Conservation (phyloP, 1,284 basidiomycete genomes). For the Rhodotorula sp. region DNA sequence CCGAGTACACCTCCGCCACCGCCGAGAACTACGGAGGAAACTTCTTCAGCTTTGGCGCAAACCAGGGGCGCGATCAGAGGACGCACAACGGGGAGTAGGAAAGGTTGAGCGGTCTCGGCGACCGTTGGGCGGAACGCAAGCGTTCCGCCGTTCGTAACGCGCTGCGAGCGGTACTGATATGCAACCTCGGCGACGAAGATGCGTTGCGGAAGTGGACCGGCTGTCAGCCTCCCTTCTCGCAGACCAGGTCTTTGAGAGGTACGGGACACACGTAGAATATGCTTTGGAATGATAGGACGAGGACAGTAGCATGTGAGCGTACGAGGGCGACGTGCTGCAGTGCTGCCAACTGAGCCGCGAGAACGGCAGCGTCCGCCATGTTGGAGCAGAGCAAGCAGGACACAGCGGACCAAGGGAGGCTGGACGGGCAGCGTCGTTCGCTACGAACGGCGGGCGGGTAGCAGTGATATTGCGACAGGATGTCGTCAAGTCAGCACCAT, state of each 20-base stretch:
- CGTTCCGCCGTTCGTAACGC: not conserved
- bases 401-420: not conserved
- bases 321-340: not conserved
- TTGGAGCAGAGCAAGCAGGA: not conserved
- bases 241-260: not conserved
- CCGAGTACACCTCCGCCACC: not conserved
- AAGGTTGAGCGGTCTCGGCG: not conserved
- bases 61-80: not conserved
- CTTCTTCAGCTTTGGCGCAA: not conserved
- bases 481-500: not conserved
- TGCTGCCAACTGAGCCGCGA: not conserved
- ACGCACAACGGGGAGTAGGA: not conserved
- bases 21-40: not conserved
- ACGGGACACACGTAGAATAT: not conserved
- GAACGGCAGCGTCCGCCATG: not conserved
- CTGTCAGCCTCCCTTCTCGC: too few species aligned
- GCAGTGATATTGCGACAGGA: not conserved
- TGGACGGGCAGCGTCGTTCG: too few species aligned
- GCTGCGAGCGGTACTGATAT: not conserved
- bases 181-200: not conserved
- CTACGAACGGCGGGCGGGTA: not conserved
- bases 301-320: not conserved
- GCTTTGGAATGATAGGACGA: not conserved
- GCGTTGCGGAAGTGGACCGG: not conserved
- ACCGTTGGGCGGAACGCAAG: not conserved